phyloP scores from a whole-genome alignment of 2,329 filamentous ascomycete genomes.

The Penicillium brevicompactum region DNA sequence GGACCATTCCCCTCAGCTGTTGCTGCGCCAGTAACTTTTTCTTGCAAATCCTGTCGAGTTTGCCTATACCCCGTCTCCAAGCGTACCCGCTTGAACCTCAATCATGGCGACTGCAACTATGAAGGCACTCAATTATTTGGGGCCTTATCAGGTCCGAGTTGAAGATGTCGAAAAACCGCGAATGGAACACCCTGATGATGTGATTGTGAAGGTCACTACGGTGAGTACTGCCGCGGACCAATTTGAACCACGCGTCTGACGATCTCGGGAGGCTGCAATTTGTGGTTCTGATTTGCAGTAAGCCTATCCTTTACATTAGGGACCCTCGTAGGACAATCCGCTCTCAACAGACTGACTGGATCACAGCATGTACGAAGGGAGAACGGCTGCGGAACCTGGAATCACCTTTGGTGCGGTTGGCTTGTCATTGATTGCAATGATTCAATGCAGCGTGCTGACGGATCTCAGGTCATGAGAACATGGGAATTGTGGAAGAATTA shows the following conservation, averaged over 20 bases:
- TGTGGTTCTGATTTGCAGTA: conserved; percentile 56
- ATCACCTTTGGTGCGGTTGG: conserved; percentile 55
- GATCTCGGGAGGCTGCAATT: conserved; percentile 46
- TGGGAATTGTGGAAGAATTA: conserved; percentile 59
- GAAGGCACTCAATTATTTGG: conserved; percentile 66
- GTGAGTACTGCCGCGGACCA: conserved; percentile 43
- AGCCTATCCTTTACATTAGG: not conserved
- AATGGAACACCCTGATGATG: conserved; percentile 66
- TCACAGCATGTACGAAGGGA: conserved; percentile 62
- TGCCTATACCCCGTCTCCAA: too few species aligned
- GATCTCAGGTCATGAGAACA: conserved; percentile 57
- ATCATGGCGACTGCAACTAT: conserved; percentile 44
- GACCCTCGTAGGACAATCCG: not conserved
- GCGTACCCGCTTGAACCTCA: too few species aligned
- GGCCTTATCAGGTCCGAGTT: conserved; percentile 64
- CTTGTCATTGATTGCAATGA: not conserved
- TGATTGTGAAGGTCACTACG: conserved; percentile 67
- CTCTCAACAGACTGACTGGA: conserved; percentile 37
- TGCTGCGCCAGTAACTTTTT: too few species aligned
- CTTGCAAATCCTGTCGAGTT: too few species aligned
- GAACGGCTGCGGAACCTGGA: conserved; percentile 63
- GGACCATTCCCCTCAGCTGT: too few species aligned
- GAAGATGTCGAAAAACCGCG: conserved; percentile 61
- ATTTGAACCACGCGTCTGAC: not conserved
- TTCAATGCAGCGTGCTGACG: not conserved